Base-by-base conservation (phyloP, 108 stramenopile genomes). In the Bacterosira constricta region DNA sequence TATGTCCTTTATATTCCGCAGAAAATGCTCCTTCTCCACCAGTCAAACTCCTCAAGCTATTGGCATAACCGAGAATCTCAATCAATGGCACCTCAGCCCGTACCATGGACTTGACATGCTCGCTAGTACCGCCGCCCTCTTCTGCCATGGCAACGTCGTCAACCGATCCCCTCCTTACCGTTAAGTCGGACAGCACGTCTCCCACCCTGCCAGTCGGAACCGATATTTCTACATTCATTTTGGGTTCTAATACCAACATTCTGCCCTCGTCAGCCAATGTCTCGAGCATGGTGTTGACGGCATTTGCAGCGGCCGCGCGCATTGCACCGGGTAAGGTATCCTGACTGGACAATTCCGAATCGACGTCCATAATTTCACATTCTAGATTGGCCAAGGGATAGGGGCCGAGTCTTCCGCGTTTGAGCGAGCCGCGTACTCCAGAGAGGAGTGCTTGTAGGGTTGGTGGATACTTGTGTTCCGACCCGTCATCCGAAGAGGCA, bases 1-100 rank as follows among this genome's bases (percentile, higher is more conserved):
- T n/a, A 77, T 94, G 93, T 0, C 93, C 90, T 51, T 86, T 90
- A 74, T 93, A 93, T 60, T 96, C 94, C 3, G 91, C 87, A 11
- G 90, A 80, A 73, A 96, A 96, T 8, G 82, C 82, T 31, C 88
- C 94, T 72, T 92, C 91, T 31, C 94, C 94, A 63, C 79, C 89
- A 31, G 94, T 96, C 20, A 96, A 45, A 57, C 89, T 90, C 41
- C 95, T 63, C 20, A 96, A 82, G 57, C 79, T 81, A 71, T 81
- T 93, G 42, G 92, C 89, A 79, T 96, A 96, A 15, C 95, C 95
- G 1, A 96, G 51, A 76, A 96, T 96, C 62, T 90, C 92, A 25
- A 83, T 79, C 44, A 96, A 56, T 2, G 95, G 95, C 18, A 96
- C 95, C 20, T 92, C 88, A 2, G 92, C 95, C 20, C 81, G 77